Base-by-base conservation (phyloP, 306 rosid genomes). In the Cucurbita maxima region DNA sequence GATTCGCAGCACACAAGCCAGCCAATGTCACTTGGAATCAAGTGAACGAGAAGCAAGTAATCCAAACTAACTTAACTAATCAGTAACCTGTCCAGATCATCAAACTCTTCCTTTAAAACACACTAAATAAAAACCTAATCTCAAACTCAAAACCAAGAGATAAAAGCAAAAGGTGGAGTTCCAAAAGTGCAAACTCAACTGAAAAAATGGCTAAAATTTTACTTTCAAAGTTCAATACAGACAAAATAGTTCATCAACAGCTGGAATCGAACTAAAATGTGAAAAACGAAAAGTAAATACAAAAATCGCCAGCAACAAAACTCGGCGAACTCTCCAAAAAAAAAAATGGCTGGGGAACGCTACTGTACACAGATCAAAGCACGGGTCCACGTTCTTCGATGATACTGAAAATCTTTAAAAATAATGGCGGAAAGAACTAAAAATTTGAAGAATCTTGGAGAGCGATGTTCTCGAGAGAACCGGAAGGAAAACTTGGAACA, bases 391-490 rank as follows among this genome's bases (percentile, higher is more conserved):
- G 78, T 40, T 63, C 37, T 64, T 64, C 71, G 72, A 66, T 74
- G 63, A 7, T 77, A 71, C 80, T 12, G 79, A 77, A 73, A 20
- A 10, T 47, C 22, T 43, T 19, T 55, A 38, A 52, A 51, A 74
- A 71, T 72, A 53, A 41, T 62, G 77, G 66, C 73, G 71, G 66
- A 40, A 81, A 75, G 37, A 63, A 76, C 79, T 71, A 73, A 69
- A 69, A 45, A 73, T 79, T 60, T 55, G 75, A 75, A 79, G 83
- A 83, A 84, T 64, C 85, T 80, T 45, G 36, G 71, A 74, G 11
- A 84, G 85, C 90, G 89, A 76, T 83, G 79, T 81, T 82, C 78
- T 74, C 96, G 30, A 83, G 73, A 75, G 79, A 52, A 58, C 43
- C 47, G 13, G 40, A 44, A 71, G 56, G 51, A 51, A 63, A 51